Evolutionary conservation across 2,329 filamentous ascomycete genomes (phyloP), one percentile per base, ranked within the genome.

Genomic region (Fusarium armeniacum): DNA sequence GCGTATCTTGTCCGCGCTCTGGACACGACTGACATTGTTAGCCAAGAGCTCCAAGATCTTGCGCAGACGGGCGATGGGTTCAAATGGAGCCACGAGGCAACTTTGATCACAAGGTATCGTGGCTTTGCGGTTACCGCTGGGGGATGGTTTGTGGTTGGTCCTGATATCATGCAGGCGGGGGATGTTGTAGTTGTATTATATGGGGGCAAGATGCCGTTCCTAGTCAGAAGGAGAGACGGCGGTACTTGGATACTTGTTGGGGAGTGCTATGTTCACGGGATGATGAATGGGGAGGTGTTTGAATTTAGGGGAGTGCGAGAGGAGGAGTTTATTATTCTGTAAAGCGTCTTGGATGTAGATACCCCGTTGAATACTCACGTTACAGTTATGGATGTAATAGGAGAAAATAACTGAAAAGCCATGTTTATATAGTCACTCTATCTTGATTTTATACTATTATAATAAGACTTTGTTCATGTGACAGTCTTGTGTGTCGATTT

Each of bases 221-320:
- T 79, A 30, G 58, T 81, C 6, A 70, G 78, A 12, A 66, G 36
- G 47, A 49, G 46, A 28, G 51, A 51, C 1, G 60, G 51, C 0
- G 65, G 46, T 1, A 63, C 62, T 5, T 79, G 77, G 76, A 60
- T 55, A 16, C 54, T 81, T 22, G 57, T 81, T 15, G 78, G 79
- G 2, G 79, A 81, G 62, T 81, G 79, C 36, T 81, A 80, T 59
- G 75, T 79, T 4, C 78, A 80, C 58, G 79, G 79, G 2, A 56
- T 81, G 50, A 81, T 81, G 79, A 67, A 76, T 33, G 78, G 78
- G 2, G 78, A 81, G 62, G 75, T 69, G 5, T 64, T 78, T 58
- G 55, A 66, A 16, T 56, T 62, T 9, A 65, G 73, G 8, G 70
- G 62, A 12, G n/a, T 65, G 2, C 44, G 67, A 7, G 72, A 78